Base-by-base conservation (phyloP, 225 moss, liverwort and hornwort genomes). In the Polytrichum formosum region DNA sequence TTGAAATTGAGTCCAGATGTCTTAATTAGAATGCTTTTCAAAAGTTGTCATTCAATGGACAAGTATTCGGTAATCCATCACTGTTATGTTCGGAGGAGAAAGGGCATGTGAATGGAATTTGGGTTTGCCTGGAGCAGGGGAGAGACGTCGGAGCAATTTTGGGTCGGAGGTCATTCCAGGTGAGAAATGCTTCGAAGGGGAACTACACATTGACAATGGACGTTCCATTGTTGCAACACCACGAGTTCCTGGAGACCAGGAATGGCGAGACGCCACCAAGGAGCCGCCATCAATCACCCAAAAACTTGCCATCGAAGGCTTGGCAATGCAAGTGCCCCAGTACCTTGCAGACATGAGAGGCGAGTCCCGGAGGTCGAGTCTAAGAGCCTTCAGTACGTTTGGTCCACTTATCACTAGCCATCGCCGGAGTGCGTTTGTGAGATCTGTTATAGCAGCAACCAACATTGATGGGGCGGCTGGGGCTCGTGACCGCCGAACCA, bases 391-490 rank as follows among this genome's bases (percentile, higher is more conserved):
- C 56, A 93, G 80, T 72, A 79, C 70, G 53, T 88, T 87, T 53
- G 90, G 82, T 53, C 72, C 79, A 25, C 26, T 73, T 30, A 61
- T 84, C 61, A 74, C 10, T n/a, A 84, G 79, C 76, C 83, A 91
- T 54, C 80, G 84, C 22, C 75, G 82, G 69, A 93, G 91, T 19
- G 72, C 83, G 4, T 93, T 96, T 58, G 64, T 93, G 20, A 81
- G 83, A 77, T 87, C 91, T 54, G 93, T 91, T 53, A 87, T 93
- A 73, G 85, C 93, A 63, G 78, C 85, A 27, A 89, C 84, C 25
- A 88, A 84, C 58, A 84, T 93, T 23, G 90, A 91, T 27, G 88
- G 81, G 28, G 65, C 74, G 25, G 88, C 78, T 31, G 70, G 78
- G 29, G 75, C 55, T 65, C 58, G 58, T 58, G 58, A 58, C 58